phyloP scores from a whole-genome alignment of 1,139 yeast species.

The Yamadazyma trypodendri region DNA sequence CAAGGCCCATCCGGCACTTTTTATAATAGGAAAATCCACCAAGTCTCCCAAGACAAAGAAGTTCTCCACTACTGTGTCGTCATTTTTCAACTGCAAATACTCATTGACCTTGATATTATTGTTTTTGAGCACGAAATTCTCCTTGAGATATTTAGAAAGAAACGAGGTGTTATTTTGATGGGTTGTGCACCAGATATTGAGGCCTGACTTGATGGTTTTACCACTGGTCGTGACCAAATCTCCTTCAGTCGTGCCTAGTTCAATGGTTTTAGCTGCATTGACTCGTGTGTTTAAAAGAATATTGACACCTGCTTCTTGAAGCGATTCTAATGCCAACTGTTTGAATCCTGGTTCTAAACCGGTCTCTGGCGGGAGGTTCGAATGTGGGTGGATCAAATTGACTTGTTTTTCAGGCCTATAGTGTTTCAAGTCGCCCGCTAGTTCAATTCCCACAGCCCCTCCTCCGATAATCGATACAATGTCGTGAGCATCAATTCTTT shows the following conservation, averaged over 20 bases:
- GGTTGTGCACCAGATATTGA: constrained; percentile 45
- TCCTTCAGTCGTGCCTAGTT: constrained; percentile 20
- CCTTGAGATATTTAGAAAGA: constrained; percentile 18
- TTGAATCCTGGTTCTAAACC: constrained; percentile 35
- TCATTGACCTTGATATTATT: constrained; percentile 35
- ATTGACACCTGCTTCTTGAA: constrained; percentile 22
- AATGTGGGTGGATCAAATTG: constrained; percentile 42
- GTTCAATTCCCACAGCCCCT: constrained; percentile 52
- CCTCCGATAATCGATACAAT: constrained; percentile 44
- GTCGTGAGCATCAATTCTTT: constrained; percentile 21
- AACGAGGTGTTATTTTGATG: constrained; percentile 40
- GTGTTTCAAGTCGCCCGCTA: constrained; percentile 46
- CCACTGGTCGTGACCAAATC: constrained; percentile 30
- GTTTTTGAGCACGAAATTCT: constrained; percentile 23
- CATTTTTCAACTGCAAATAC: constrained; percentile 32
- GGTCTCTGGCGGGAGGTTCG: constrained; percentile 43
- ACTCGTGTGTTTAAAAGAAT: constrained; percentile 26
- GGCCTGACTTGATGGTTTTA: constrained; percentile 28
- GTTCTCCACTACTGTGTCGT: constrained; percentile 17
- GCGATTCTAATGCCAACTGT: constrained; percentile 23
- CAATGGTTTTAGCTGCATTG: constrained; percentile 18
- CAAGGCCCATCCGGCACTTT: constrained; percentile 50
- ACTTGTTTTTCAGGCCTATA: constrained; percentile 35
- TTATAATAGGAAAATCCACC: constrained; percentile 40
- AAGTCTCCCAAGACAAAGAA: constrained; percentile 44